Evolutionary conservation across 164 flowering plant species (phyloP).

Genomic region (Malania oleifera): DNA sequence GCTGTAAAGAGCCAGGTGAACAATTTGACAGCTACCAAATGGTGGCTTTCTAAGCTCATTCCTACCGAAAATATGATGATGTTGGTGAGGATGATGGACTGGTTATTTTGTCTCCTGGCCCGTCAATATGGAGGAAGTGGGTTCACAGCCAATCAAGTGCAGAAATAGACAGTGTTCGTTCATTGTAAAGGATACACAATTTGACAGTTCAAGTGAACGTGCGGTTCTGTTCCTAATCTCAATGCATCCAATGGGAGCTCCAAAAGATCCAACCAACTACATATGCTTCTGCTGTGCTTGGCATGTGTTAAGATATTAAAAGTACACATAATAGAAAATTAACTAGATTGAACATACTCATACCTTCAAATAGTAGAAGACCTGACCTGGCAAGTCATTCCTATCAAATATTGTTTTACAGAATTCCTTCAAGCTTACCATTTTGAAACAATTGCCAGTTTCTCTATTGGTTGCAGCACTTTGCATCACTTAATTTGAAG

Average conservation of each 20-base stretch:
- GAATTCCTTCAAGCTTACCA: no score
- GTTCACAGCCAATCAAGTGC: conserved; percentile 17
- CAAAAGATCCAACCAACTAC: conserved; percentile 57
- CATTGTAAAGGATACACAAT: conserved; percentile 41
- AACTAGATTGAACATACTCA: no score
- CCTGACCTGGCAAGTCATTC: no score
- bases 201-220: conserved; percentile 30
- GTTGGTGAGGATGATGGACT: conserved; percentile 28
- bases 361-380: no score
- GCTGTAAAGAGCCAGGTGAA: conserved; percentile 17
- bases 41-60: conserved; percentile 81
- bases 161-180: conserved; percentile 53
- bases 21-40: conserved; percentile 28
- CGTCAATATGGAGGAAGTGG: conserved; percentile 83
- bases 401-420: no score
- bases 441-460: no score
- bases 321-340: no score
- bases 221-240: conserved; percentile 56
- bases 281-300: conserved; percentile 43
- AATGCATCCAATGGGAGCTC: conserved; percentile 46
- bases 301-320: no score
- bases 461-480: no score
- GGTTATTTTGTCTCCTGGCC: conserved; percentile 45
- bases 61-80: conserved; percentile 32
- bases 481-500: no score